phyloP scores from a whole-genome alignment of 169 alveolate genomes.

The Theileria sp. region DNA sequence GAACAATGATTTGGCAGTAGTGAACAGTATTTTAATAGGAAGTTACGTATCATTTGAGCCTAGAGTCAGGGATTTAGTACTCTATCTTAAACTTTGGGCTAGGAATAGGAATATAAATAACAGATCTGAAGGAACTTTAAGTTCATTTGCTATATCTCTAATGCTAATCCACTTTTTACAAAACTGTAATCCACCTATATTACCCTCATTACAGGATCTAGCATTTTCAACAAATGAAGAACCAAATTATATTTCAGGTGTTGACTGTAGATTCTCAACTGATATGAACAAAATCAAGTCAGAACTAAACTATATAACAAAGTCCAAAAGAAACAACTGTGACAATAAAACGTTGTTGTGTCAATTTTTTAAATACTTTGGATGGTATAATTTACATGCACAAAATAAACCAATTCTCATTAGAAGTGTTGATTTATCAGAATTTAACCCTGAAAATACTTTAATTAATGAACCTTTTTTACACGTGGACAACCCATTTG shows the following conservation, averaged over 20 bases:
- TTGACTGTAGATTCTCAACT: slow-evolving; percentile 73
- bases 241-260: slow-evolving; percentile 74
- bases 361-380: slow-evolving; percentile 57
- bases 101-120: slow-evolving; percentile 72
- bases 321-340: slow-evolving; percentile 19
- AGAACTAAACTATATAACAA: slow-evolving; percentile 55
- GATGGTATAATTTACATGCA: slow-evolving; percentile 36
- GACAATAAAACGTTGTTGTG: slow-evolving; percentile 15
- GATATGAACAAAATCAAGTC: slow-evolving; percentile 60
- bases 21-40: slow-evolving; percentile 74
- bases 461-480: slow-evolving; percentile 40
- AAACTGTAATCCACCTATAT: slow-evolving; percentile 71
- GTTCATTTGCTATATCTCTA: slow-evolving; percentile 78
- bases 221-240: slow-evolving; percentile 71
- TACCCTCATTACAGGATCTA: slow-evolving; percentile 78
- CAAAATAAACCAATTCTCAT: slow-evolving; percentile 37
- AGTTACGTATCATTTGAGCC: slow-evolving; percentile 76
- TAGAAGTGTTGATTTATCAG: slow-evolving; percentile 61
- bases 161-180: slow-evolving; percentile 81
- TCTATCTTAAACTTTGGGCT: slow-evolving; percentile 81
- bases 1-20: slow-evolving; percentile 76
- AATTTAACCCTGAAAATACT: slow-evolving; percentile 47
- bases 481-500: slow-evolving; percentile 80
- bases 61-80: slow-evolving; percentile 72
- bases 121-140: slow-evolving; percentile 77